Evolutionary conservation across 2,329 filamentous ascomycete species (phyloP).

Genomic region (Colletotrichum phormii): DNA sequence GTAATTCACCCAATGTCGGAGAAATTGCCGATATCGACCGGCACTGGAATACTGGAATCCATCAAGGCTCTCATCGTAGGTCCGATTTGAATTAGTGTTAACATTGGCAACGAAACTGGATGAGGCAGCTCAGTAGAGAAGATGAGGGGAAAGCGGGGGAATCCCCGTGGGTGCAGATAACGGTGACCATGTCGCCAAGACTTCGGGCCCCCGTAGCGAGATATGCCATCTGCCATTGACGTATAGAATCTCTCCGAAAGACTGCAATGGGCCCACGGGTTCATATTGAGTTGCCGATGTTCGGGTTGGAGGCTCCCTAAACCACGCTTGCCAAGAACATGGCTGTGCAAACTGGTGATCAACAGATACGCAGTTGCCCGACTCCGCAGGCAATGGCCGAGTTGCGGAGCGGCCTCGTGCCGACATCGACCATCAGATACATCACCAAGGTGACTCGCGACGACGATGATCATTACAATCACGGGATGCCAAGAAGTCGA

Average conservation of each 20-base stretch:
- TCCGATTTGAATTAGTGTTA: not conserved
- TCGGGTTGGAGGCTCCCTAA: slow-evolving; percentile 11
- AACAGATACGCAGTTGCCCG: slow-evolving; percentile 5
- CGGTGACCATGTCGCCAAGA: slow-evolving; percentile 26
- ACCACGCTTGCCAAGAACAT: slow-evolving; percentile 18
- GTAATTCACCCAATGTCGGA: not conserved
- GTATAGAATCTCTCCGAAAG: slow-evolving; percentile 14
- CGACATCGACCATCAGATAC: not conserved
- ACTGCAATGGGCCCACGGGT: slow-evolving; percentile 9
- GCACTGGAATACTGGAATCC: not conserved
- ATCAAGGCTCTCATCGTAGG: not conserved
- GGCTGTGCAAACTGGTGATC: not conserved
- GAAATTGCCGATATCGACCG: not conserved
- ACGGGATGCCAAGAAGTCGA: not conserved
- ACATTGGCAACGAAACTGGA: slow-evolving; percentile 39
- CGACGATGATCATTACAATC: not conserved
- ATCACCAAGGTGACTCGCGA: not conserved
- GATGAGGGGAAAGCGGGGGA: slow-evolving; percentile 37
- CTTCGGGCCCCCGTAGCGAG: slow-evolving; percentile 8
- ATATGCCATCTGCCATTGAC: slow-evolving; percentile 27
- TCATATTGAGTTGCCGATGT: slow-evolving; percentile 24
- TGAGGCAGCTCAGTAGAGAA: slow-evolving; percentile 32
- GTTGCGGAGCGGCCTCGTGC: not conserved
- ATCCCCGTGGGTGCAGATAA: slow-evolving; percentile 25
- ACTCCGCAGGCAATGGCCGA: slow-evolving; percentile 7